Evolutionary conservation across 2,329 filamentous ascomycete species (phyloP).

Genomic region (Cordyceps fumosorosea): DNA sequence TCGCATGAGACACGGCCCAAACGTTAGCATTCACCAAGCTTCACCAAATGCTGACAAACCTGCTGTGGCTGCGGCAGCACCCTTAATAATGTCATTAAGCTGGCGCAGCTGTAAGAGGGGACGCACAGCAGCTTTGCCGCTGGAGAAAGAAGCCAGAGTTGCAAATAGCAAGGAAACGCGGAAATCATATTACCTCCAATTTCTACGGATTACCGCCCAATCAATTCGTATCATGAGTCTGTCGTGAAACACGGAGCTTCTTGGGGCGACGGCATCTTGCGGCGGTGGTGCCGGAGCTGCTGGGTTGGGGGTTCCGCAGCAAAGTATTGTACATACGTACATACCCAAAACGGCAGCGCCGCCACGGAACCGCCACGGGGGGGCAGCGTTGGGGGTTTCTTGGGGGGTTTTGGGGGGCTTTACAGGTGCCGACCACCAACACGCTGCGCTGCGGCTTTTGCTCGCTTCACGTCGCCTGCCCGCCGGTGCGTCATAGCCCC

Average conservation of each 20-base stretch:
- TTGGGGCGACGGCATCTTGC: not conserved
- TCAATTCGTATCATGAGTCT: not conserved
- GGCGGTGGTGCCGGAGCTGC: conserved; percentile 2
- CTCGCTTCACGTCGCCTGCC: not conserved
- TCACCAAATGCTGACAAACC: conserved; percentile 6
- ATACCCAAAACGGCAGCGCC: not conserved
- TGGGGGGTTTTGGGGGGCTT: too few species aligned
- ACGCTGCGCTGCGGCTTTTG: not conserved
- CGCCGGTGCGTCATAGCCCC: conserved; percentile 5
- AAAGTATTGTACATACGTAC: too few species aligned
- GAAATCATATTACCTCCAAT: not conserved
- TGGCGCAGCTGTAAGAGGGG: too few species aligned
- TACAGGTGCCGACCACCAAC: too few species aligned
- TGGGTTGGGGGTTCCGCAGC: conserved; percentile 9
- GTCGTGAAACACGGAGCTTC: conserved; percentile 3
- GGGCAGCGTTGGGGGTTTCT: too few species aligned
- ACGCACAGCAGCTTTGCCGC: not conserved
- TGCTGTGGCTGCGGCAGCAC: not conserved
- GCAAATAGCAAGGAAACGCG: too few species aligned
- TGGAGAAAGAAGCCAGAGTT: not conserved
- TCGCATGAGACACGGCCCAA: not conserved
- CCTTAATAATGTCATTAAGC: not conserved
- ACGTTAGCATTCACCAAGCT: not conserved
- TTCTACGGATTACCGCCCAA: not conserved
- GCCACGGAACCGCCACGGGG: not conserved